These are phyloP conservation scores for Priceomyces castillae DNA, from an alignment of 805 yeast genomes.

Conservation along the genomic window DNA sequence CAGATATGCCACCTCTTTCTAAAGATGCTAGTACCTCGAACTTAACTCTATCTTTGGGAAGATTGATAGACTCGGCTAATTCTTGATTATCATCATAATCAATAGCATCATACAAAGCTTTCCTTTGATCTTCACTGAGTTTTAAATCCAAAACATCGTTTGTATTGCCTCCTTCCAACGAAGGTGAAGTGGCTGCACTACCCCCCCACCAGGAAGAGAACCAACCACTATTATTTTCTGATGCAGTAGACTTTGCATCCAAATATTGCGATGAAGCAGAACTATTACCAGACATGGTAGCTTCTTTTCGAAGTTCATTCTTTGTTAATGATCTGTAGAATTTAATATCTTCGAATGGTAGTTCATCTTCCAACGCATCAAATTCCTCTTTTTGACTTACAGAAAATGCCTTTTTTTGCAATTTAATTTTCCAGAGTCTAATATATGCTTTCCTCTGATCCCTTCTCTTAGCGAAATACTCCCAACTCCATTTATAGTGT, in stretches of 20 bases:
- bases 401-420: conserved; percentile 32
- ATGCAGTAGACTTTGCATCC: conserved; percentile 10
- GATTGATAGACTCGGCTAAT: conserved; percentile 50
- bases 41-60: conserved; percentile 73
- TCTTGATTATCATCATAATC: conserved; percentile 74
- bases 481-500: conserved; percentile 89
- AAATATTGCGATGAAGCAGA: not conserved
- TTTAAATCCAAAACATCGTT: conserved; percentile 28
- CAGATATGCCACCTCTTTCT: conserved; percentile 72
- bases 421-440: conserved; percentile 59
- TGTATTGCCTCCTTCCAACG: conserved; percentile 22
- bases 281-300: conserved; percentile 14
- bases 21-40: conserved; percentile 66
- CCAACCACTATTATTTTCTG: conserved; percentile 51
- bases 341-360: conserved; percentile 75
- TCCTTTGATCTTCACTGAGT: conserved; percentile 80
- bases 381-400: conserved; percentile 38
- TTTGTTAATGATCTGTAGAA: conserved; percentile 82
- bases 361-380: conserved; percentile 52
- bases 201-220: conserved; percentile 67
- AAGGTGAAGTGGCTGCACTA: conserved; percentile 10
- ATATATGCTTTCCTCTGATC: conserved; percentile 71
- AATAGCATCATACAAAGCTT: conserved; percentile 89
- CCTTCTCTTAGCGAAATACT: conserved; percentile 62
- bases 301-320: conserved; percentile 59